Base-by-base conservation (phyloP, 345 rosid species). In the Ailanthus altissimus region DNA sequence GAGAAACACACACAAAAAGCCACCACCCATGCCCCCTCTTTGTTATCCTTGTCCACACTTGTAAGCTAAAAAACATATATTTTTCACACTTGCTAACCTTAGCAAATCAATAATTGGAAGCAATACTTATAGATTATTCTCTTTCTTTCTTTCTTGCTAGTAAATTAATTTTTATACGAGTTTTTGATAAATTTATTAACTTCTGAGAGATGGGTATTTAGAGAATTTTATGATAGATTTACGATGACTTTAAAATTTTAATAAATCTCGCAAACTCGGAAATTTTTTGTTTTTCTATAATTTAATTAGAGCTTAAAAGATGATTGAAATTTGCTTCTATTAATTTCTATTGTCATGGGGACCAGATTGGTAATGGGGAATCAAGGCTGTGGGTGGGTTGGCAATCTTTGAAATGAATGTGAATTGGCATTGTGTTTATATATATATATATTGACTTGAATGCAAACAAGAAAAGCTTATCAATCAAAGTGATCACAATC, bases 301-400 rank as follows among this genome's bases (percentile, higher is more conserved):
- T 54, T 49, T 49, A 49, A 9, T 12, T 49, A 11, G 7, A 6
- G 5, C 20, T 54, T 54, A 54, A 5, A 2, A 6, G 5, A 54
- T 8, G 58, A 23, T 54, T 20, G 8, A 6, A 54, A 20, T 54
- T 54, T 54, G 18, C 23, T 18, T 20, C 51, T 32, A 0, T 25
- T 26, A 28, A 79, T 43, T 75, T 81, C 76, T 70, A n/a, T 58
- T 67, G 57, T 81, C 83, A 79, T 57, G 68, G 87, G 87, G 87
- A 79, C 87, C 84, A 78, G 54, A 46, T 23, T 43, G 72, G 42
- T 10, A 16, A 43, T 61, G 67, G 60, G 63, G 73, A 78, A 71
- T 75, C 60, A 81, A 64, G 21, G 58, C 73, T 49, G 21, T 69
- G 69, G 3, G 45, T 61, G 78, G 64, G 77, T 28, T 78, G 53